Conservation (phyloP, 805 yeast species). For the Dipodascus geniculatus region DNA sequence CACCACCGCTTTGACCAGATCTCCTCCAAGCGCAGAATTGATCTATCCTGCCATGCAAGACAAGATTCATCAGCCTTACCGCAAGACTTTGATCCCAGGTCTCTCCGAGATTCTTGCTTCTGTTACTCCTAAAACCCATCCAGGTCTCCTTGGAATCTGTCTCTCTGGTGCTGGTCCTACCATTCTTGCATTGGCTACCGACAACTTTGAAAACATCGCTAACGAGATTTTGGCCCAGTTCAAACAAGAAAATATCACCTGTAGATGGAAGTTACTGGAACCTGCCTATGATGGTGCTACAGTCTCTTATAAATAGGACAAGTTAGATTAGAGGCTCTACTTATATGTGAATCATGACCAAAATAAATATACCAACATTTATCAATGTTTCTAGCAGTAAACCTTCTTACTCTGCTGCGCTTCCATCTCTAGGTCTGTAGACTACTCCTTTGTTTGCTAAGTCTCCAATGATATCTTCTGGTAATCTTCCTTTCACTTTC, state of each 20-base stretch:
- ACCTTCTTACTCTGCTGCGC: constrained; percentile 27
- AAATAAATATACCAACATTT: neutral
- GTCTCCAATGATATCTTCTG: constrained; percentile 70
- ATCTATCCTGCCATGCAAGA: constrained; percentile 96
- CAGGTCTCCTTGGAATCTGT: constrained; percentile 87
- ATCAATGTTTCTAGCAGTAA: neutral
- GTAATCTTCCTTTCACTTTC: constrained; percentile 81
- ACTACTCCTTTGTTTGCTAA: constrained; percentile 63
- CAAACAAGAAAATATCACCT: constrained; percentile 49
- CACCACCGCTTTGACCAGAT: constrained; percentile 81
- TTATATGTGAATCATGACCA: neutral
- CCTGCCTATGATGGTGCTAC: constrained; percentile 83
- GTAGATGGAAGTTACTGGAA: constrained; percentile 75
- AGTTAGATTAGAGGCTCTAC: neutral
- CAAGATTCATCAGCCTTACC: constrained; percentile 92
- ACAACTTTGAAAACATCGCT: constrained; percentile 76
- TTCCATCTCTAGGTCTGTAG: constrained; percentile 92
- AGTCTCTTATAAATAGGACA: constrained; percentile 28
- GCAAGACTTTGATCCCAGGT: constrained; percentile 87
- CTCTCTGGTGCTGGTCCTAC: constrained; percentile 98
- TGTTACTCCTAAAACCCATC: constrained; percentile 71
- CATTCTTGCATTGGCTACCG: constrained; percentile 84
- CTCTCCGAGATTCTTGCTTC: constrained; percentile 65
- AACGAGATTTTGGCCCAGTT: constrained; percentile 60
- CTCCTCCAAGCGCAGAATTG: constrained; percentile 68